Base-by-base conservation (phyloP, 1,139 yeast genomes). In the Nakaseomyces nivariensis region DNA sequence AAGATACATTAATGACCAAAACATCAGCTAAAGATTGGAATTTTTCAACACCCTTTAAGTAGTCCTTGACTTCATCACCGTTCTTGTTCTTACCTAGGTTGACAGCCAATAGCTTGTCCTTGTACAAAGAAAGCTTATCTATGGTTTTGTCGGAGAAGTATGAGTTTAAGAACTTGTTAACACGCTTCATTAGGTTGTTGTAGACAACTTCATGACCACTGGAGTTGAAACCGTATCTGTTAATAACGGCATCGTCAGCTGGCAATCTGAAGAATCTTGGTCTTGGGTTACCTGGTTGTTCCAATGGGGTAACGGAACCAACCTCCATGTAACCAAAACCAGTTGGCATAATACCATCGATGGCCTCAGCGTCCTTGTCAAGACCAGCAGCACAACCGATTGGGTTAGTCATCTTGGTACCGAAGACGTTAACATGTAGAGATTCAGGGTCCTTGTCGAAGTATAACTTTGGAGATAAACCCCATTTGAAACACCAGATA, bases 381-480 rank as follows among this genome's bases (percentile, higher is more conserved):
- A 90, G 76, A 10, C 98, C 98, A 34, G 98, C 97, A 47, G 97
- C 97, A 59, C 90, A 75, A 6, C 97, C 97, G 51, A 90, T 72
- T 24, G 97, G 97, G 51, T 82, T 82, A 32, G 76, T 73, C 61
- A 90, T 69, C 0, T 63, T 69, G 48, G 72, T 75, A 5, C 88
- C 89, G 64, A 85, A 85, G 0, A 82, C 84, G 43, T 76, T 65
- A 13, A 82, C 88, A 7, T 77, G 71, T 56, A 85, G 71, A 4
- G 70, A 67, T 4, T 75, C 76, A 52, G 78, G 78, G 54, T 78
- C 82, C 40, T 70, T 69, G 54, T 81, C 86, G 46, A 74, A 74
- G 54, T 73, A 73, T 50, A 84, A 70, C 52, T 74, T 72, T 24
- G 95, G 95, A 6, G 76, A 67, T n/a, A 85, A 58, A 0, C 92